Conservation (phyloP, 1,139 yeast genomes). For the Kazachstania sp. region DNA sequence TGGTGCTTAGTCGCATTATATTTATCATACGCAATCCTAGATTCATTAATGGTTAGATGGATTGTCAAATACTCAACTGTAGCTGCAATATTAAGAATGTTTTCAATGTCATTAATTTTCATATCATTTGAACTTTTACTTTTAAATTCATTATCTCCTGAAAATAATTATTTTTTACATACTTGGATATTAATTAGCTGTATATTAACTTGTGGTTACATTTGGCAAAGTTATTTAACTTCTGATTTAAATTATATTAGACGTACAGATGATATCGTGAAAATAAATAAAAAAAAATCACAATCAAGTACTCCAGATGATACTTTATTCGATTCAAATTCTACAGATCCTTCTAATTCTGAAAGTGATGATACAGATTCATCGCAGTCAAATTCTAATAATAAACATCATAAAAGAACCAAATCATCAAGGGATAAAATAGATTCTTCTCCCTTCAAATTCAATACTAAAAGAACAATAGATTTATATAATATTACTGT, state of each 20-base stretch:
- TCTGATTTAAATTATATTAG: constrained; percentile 62
- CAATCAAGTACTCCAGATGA: background rate
- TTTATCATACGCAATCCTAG: constrained; percentile 73
- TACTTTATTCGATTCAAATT: background rate
- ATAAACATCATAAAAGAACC: constrained; percentile 3
- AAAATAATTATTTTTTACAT: constrained; percentile 59
- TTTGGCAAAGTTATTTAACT: constrained; percentile 81
- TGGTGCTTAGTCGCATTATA: constrained; percentile 87
- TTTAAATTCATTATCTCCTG: constrained; percentile 49
- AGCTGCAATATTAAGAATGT: constrained; percentile 80
- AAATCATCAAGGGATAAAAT: constrained; percentile 2
- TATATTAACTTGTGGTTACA: constrained; percentile 72
- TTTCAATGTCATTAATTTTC: constrained; percentile 70
- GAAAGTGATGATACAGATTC: no score
- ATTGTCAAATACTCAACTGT: constrained; percentile 80
- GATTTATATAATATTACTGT: constrained; percentile 81
- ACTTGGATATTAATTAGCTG: constrained; percentile 90
- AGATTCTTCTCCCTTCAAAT: constrained; percentile 11
- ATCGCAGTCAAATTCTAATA: background rate
- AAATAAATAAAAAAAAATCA: background rate
- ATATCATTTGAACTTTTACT: constrained; percentile 66
- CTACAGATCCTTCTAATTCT: background rate
- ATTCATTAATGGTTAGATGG: constrained; percentile 90
- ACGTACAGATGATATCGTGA: background rate
- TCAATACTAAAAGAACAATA: constrained; percentile 45